Evolutionary conservation across 2,329 filamentous ascomycete species (phyloP).

Genomic region (Botryotinia calthae): DNA sequence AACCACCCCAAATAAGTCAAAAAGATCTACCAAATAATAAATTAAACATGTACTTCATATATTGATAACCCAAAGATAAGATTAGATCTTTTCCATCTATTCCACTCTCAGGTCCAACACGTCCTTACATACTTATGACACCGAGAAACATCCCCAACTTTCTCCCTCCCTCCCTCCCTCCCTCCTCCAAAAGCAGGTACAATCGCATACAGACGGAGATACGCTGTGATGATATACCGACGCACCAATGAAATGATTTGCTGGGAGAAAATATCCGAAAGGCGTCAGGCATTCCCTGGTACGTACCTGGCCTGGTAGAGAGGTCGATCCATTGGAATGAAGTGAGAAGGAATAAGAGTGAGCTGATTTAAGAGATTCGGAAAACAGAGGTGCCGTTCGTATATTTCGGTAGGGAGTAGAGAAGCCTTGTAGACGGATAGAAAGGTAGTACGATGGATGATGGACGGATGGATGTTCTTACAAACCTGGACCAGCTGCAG

Average conservation of each 20-base stretch:
- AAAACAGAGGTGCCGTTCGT: background rate
- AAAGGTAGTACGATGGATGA: no score
- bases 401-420: no score
- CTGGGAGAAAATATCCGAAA: background rate
- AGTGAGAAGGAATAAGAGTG: slow-evolving; percentile 1
- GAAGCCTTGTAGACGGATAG: background rate
- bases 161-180: background rate
- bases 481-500: no score
- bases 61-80: background rate
- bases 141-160: background rate
- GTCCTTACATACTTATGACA: background rate
- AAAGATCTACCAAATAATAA: background rate
- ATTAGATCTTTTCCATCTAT: background rate
- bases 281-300: background rate
- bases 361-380: slow-evolving; percentile 14
- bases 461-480: no score
- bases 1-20: background rate
- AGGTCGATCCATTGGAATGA: background rate
- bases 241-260: background rate
- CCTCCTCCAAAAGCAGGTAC: background rate
- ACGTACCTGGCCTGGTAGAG: background rate
- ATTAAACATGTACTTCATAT: no score
- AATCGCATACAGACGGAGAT: background rate
- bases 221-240: background rate
- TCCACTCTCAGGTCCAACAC: background rate